Evolutionary conservation across 139 green algal genomes (phyloP).

Genomic region (Pleodorina starrii): DNA sequence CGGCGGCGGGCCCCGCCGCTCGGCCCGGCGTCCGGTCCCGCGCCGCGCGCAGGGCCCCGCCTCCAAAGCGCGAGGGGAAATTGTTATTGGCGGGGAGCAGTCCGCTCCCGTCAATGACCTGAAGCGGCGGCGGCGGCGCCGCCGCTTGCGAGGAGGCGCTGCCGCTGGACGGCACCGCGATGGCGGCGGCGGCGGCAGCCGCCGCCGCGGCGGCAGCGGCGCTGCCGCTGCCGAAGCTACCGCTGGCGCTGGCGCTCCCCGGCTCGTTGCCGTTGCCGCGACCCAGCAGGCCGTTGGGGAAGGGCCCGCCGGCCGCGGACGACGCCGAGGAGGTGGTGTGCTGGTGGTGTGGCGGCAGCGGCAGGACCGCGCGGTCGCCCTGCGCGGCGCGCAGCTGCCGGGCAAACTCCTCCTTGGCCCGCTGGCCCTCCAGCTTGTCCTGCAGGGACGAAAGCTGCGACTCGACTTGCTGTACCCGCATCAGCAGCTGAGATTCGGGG

Average conservation of each 20-base stretch:
- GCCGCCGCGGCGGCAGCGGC: not conserved
- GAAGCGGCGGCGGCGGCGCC: not conserved
- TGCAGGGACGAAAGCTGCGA: conserved; percentile 5
- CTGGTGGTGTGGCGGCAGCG: not conserved
- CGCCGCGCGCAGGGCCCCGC: not conserved
- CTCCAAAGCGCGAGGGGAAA: conserved; percentile 43
- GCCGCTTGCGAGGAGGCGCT: not conserved
- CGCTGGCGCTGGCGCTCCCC: not conserved
- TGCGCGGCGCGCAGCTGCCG: conserved; percentile 26
- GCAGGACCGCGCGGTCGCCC: not conserved
- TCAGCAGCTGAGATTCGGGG: not conserved
- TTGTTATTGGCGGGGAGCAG: conserved; percentile 34
- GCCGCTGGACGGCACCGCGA: not conserved
- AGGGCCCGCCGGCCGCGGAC: not conserved
- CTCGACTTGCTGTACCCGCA: conserved; percentile 10
- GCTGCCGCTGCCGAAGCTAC: not conserved
- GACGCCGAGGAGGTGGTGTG: not conserved
- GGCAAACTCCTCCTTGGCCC: conserved; percentile 46
- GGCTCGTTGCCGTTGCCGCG: not conserved
- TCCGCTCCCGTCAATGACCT: conserved; percentile 29
- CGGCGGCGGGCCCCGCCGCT: not conserved
- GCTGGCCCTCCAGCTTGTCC: conserved; percentile 38
- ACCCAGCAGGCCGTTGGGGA: too few species aligned
- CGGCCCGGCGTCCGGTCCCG: conserved; percentile 10
- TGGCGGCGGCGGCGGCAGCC: not conserved